Percentiles rank a stretch among this genome's conserved stretches.
Evolutionary conservation across 1,284 basidiomycete species (phyloP).

Genomic region (Cutaneotrichosporon cavernicola): DNA sequence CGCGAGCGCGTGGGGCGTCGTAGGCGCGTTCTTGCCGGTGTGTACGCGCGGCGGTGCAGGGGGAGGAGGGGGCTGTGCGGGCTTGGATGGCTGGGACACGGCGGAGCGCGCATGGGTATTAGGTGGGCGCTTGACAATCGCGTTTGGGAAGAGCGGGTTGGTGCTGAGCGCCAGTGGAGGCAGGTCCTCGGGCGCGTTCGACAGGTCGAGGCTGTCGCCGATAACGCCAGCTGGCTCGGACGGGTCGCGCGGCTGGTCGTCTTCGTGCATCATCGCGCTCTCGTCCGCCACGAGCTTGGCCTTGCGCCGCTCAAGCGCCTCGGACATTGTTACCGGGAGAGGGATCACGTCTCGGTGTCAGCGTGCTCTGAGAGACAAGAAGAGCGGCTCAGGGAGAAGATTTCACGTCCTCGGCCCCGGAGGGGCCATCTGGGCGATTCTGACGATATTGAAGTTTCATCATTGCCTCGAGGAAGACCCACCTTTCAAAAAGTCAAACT

Average conservation of each 20-base stretch:
- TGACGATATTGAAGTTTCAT: conserved; percentile 38
- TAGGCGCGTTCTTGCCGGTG: conserved; percentile 30
- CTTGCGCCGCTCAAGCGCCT: conserved; percentile 43
- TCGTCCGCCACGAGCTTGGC: conserved; percentile 28
- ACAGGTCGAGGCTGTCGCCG: conserved; percentile 11
- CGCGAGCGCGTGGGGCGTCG: conserved; percentile 35
- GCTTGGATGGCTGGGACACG: conserved; percentile 12
- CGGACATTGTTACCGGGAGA: conserved; percentile 43
- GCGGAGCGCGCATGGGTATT: conserved; percentile 40
- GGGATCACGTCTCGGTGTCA: conserved; percentile 44
- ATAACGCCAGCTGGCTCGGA: neutral
- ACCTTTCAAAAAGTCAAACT: conserved; percentile 52
- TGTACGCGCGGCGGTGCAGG: neutral
- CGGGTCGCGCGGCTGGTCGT: conserved; percentile 7
- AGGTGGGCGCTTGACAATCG: conserved; percentile 43
- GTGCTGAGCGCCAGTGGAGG: conserved; percentile 43
- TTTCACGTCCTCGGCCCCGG: conserved; percentile 34
- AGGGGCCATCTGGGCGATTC: conserved; percentile 30
- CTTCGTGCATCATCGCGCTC: conserved; percentile 9
- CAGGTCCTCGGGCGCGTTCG: conserved; percentile 33
- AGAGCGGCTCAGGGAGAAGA: conserved; percentile 49
- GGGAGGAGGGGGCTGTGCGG: neutral
- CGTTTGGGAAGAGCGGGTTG: conserved; percentile 48
- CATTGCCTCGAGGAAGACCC: conserved; percentile 23
- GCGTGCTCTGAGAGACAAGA: neutral